Evolutionary conservation across 2,329 filamentous ascomycete genomes (phyloP).

Genomic region (Apiospora rasikravindrae): DNA sequence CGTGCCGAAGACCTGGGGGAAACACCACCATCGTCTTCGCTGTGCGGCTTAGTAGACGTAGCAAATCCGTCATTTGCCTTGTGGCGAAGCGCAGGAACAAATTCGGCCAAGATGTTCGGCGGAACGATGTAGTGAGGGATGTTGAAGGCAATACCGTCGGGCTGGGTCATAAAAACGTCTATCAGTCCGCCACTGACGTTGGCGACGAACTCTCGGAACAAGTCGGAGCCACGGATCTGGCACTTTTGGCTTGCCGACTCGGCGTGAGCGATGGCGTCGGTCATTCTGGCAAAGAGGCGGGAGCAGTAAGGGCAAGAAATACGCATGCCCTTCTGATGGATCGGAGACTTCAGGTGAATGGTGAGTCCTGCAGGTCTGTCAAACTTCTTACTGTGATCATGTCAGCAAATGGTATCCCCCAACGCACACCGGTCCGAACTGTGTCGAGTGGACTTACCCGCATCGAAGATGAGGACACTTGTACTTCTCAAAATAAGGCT

Average conservation of each 20-base stretch:
- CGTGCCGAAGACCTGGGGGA: background rate
- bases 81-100: background rate
- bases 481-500: constrained; percentile 49
- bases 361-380: constrained; percentile 39
- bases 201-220: constrained; percentile 45
- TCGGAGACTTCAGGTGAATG: constrained; percentile 50
- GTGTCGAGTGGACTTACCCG: constrained; percentile 41
- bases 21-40: background rate
- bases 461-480: constrained; percentile 60
- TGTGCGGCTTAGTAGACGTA: background rate
- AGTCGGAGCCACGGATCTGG: constrained; percentile 46
- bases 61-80: background rate
- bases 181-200: constrained; percentile 47
- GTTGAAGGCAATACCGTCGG: background rate
- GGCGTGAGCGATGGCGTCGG: constrained; percentile 53
- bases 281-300: constrained; percentile 45
- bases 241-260: constrained; percentile 51
- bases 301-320: constrained; percentile 53
- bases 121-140: background rate
- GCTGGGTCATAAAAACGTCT: constrained; percentile 32
- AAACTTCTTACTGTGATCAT: constrained; percentile 46
- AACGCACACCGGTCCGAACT: background rate
- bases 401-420: constrained; percentile 23
- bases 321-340: constrained; percentile 43
- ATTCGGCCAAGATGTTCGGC: constrained; percentile 9